Percentiles rank a stretch among this genome's conserved stretches.
These are phyloP conservation scores for Rosa chinensis DNA, from an alignment of 306 rosid species.

Conservation along the genomic window DNA sequence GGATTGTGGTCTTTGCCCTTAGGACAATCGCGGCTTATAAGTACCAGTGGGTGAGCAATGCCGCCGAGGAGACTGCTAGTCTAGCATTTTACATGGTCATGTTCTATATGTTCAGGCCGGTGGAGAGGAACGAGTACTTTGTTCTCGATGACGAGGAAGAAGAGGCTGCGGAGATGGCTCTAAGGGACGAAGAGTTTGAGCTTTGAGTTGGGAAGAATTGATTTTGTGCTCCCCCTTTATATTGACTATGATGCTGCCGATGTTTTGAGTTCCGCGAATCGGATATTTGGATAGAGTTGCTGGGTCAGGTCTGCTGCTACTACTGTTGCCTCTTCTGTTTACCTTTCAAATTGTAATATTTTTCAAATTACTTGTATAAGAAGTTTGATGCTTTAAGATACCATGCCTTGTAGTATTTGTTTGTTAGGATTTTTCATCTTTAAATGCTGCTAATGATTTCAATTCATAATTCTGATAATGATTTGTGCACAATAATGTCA, in stretches of 20 bases:
- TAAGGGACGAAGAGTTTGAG: slow-evolving; percentile 80
- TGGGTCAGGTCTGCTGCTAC: slow-evolving; percentile 40
- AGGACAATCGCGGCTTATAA: slow-evolving; percentile 87
- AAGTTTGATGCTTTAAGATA: slow-evolving; percentile 30
- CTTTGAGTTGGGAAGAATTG: slow-evolving; percentile 44
- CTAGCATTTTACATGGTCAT: slow-evolving; percentile 69
- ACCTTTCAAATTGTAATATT: slow-evolving; percentile 9
- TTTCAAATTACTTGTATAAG: slow-evolving; percentile 21
- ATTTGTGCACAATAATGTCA: slow-evolving; percentile 23
- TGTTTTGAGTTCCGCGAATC: slow-evolving; percentile 16
- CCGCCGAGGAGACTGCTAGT: slow-evolving; percentile 85
- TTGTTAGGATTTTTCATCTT: slow-evolving; percentile 19
- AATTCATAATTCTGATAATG: slow-evolving; percentile 23
- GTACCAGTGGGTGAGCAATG: slow-evolving; percentile 92
- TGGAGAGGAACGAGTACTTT: slow-evolving; percentile 81
- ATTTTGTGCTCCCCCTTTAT: slow-evolving; percentile 11
- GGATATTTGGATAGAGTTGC: slow-evolving; percentile 18
- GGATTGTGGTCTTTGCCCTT: slow-evolving; percentile 84
- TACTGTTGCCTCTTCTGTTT: slow-evolving; percentile 25
- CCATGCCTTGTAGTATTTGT: slow-evolving; percentile 34
- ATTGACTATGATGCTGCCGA: slow-evolving; percentile 8
- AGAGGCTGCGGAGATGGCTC: slow-evolving; percentile 87
- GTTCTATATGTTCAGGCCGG: slow-evolving; percentile 96
- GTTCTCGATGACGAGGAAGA: slow-evolving; percentile 93
- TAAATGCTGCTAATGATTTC: slow-evolving; percentile 11